Percentiles rank a stretch among this genome's conserved stretches.
Conservation (phyloP, 108 stramenopile species). For the Cyclotella kingstonii region DNA sequence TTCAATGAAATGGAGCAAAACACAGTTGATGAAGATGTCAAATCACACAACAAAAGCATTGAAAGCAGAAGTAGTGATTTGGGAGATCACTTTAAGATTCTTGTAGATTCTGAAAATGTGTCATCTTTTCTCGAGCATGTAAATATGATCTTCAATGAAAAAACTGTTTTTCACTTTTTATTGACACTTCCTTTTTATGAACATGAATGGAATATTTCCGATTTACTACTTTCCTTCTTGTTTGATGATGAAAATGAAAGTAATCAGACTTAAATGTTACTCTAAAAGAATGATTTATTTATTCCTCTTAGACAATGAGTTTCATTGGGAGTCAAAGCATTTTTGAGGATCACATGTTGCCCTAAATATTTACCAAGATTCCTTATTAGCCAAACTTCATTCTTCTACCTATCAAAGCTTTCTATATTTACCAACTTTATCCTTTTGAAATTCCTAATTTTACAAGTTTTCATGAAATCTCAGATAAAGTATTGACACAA, state of each 20-base stretch:
- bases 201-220: constrained; percentile 81
- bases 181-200: constrained; percentile 86
- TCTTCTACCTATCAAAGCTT: too few relatives aligned
- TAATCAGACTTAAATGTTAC: constrained; percentile 7
- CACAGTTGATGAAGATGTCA: constrained; percentile 5
- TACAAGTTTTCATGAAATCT: too few relatives aligned
- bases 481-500: too few relatives aligned
- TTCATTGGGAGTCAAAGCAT: neutral
- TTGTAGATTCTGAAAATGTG: constrained; percentile 69
- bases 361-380: too few relatives aligned
- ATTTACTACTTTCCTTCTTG: constrained; percentile 57
- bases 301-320: too few relatives aligned
- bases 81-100: constrained; percentile 61
- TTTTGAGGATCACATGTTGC: neutral
- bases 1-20: constrained; percentile 18
- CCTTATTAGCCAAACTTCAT: too few relatives aligned
- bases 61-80: neutral
- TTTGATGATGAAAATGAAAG: constrained; percentile 56
- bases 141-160: constrained; percentile 46
- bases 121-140: constrained; percentile 43
- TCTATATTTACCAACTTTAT: too few relatives aligned
- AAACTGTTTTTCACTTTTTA: constrained; percentile 61
- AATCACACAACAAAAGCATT: neutral
- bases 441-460: too few relatives aligned
- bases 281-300: too few relatives aligned